phyloP scores from a whole-genome alignment of 2,329 filamentous ascomycete genomes.

The Exophiala oligosperma region DNA sequence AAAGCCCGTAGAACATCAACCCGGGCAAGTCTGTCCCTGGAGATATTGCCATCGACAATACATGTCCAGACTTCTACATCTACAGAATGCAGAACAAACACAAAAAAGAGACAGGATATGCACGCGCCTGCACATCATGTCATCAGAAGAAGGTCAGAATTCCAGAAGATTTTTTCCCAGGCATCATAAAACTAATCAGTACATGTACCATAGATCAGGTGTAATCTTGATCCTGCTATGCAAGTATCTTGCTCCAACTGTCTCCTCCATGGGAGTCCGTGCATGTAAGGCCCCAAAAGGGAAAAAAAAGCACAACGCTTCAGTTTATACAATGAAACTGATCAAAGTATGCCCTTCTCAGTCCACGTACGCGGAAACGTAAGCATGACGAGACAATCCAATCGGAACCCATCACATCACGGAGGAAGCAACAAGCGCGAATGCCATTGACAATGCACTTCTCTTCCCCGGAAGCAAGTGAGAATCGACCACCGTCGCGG shows the following conservation, averaged over 20 bases:
- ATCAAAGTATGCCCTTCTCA: no score
- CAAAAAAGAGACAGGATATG: slow-evolving; percentile 7
- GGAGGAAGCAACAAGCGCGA: not conserved
- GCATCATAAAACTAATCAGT: not conserved
- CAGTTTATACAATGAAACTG: no score
- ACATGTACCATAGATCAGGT: not conserved
- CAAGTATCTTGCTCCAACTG: not conserved
- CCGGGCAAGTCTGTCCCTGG: no score
- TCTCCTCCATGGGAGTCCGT: not conserved
- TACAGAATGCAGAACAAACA: no score
- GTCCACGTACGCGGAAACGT: no score
- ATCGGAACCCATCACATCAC: no score
- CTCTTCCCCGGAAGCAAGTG: not conserved
- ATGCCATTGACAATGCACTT: not conserved
- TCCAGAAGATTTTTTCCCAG: not conserved
- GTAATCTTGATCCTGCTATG: not conserved
- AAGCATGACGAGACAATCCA: no score
- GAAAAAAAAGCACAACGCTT: no score
- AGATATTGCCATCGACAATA: no score
- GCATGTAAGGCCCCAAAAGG: not conserved
- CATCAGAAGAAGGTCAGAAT: slow-evolving; percentile 1
- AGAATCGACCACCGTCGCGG: no score
- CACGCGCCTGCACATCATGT: not conserved
- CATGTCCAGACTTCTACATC: no score
- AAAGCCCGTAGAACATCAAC: no score